Conservation (phyloP, 441 rosid genomes). For the Mallotus repandus region DNA sequence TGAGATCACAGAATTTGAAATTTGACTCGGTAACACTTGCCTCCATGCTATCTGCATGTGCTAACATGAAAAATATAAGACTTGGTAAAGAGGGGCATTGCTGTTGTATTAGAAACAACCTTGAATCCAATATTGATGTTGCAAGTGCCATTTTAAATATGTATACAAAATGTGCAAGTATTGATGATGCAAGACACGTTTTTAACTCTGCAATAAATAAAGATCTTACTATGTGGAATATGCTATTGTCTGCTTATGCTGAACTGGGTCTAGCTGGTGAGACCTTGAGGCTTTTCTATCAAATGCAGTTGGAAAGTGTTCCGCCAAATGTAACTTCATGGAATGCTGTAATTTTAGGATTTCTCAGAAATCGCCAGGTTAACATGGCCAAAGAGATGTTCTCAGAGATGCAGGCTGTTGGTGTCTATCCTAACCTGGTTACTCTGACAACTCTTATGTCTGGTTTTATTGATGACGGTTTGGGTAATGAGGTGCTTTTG, state of each 20-base stretch:
- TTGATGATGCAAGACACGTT: slow-evolving; percentile 45
- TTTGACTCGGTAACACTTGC: slow-evolving; percentile 72
- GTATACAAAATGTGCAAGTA: slow-evolving; percentile 66
- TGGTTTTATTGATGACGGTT: slow-evolving; percentile 55
- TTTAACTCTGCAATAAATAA: slow-evolving; percentile 45
- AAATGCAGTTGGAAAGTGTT: slow-evolving; percentile 70
- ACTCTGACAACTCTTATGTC: slow-evolving; percentile 59
- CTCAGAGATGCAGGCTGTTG: slow-evolving; percentile 59
- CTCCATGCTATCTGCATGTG: slow-evolving; percentile 58
- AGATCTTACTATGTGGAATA: slow-evolving; percentile 65
- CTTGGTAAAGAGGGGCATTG: slow-evolving; percentile 70
- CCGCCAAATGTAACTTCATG: slow-evolving; percentile 63
- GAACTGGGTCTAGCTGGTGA: slow-evolving; percentile 53
- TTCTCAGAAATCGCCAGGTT: slow-evolving; percentile 47
- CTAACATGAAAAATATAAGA: slow-evolving; percentile 34
- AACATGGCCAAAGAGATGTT: slow-evolving; percentile 60
- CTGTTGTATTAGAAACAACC: slow-evolving; percentile 58
- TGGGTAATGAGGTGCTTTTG: slow-evolving; percentile 40
- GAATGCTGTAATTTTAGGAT: slow-evolving; percentile 63
- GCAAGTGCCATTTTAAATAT: slow-evolving; percentile 49
- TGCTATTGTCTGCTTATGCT: slow-evolving; percentile 61
- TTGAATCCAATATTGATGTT: slow-evolving; percentile 55
- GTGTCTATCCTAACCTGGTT: slow-evolving; percentile 44
- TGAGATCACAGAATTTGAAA: slow-evolving; percentile 52
- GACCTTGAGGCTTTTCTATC: slow-evolving; percentile 65